A percentile compares a stretch with the other conserved stretches of the same genome.
phyloP scores from a whole-genome alignment of 2,329 filamentous ascomycete species.

The Botrytis fragariae region DNA sequence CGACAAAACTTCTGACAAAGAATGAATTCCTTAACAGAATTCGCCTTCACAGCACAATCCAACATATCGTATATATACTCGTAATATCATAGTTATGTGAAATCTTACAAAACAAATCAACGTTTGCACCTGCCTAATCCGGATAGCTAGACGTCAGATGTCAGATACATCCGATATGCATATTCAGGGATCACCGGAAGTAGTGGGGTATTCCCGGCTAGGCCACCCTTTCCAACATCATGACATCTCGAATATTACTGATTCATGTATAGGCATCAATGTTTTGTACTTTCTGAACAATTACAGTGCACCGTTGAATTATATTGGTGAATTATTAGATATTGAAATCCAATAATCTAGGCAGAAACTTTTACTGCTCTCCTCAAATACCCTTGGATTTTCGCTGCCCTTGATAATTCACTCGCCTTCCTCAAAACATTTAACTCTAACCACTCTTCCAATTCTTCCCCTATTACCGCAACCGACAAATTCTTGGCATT shows the following conservation, averaged over 20 bases:
- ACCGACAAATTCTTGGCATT: neutral
- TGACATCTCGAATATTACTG: neutral
- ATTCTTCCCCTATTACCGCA: neutral
- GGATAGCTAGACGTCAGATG: neutral
- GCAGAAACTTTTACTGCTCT: neutral
- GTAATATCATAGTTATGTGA: too few relatives aligned
- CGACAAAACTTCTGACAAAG: too few relatives aligned
- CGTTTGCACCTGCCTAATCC: neutral
- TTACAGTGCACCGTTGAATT: neutral
- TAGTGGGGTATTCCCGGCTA: neutral
- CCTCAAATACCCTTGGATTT: neutral
- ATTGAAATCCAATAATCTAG: neutral
- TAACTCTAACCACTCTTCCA: neutral
- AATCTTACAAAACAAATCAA: neutral
- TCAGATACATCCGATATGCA: neutral
- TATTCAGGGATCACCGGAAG: neutral
- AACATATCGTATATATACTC: too few relatives aligned
- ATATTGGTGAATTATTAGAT: neutral
- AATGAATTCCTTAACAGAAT: neutral
- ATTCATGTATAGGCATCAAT: neutral
- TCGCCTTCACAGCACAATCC: accelerated
- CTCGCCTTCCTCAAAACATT: neutral
- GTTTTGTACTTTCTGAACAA: neutral
- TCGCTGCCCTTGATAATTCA: neutral
- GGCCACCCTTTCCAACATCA: neutral